Percentiles rank a stretch among this genome's conserved stretches.
Evolutionary conservation across 164 flowering plant species (phyloP).

Genomic region (Litsea cubeba): DNA sequence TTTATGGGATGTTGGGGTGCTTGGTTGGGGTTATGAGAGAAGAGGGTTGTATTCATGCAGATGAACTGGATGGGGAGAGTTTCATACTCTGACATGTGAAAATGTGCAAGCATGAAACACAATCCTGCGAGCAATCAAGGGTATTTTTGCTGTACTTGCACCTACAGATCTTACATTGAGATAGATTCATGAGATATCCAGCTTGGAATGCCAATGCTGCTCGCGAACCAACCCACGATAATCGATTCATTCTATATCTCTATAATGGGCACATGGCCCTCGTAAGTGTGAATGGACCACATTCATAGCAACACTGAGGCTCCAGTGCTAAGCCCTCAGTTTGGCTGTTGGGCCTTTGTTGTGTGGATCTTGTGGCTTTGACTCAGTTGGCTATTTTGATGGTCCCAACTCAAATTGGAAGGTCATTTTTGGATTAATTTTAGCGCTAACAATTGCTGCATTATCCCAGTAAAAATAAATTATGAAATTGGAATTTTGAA

Average conservation of each 20-base stretch:
- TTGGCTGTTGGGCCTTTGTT: too few species aligned
- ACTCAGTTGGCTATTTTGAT: too few species aligned
- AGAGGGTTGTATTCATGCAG: slow-evolving; percentile 33
- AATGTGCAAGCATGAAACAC: background rate
- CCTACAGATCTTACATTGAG: background rate
- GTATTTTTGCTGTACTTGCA: background rate
- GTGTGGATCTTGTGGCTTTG: too few species aligned
- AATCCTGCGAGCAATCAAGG: background rate
- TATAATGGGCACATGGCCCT: background rate
- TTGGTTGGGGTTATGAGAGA: slow-evolving; percentile 37
- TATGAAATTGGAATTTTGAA: too few species aligned
- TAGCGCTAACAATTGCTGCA: too few species aligned
- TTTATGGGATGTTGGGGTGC: slow-evolving; percentile 29
- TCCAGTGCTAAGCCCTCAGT: too few species aligned
- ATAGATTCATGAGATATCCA: background rate
- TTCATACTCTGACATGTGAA: slow-evolving; percentile 5
- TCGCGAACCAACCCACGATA: background rate
- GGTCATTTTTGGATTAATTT: too few species aligned
- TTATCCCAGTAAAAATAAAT: too few species aligned
- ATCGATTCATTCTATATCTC: background rate
- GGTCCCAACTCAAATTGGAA: too few species aligned
- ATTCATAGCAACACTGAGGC: too few species aligned
- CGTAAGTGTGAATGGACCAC: too few species aligned
- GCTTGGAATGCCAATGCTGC: background rate
- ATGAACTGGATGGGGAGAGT: slow-evolving; percentile 34